These are phyloP conservation scores for Podila epicladia DNA, from an alignment of 192 early-diverging fungal species.

Conservation along the genomic window DNA sequence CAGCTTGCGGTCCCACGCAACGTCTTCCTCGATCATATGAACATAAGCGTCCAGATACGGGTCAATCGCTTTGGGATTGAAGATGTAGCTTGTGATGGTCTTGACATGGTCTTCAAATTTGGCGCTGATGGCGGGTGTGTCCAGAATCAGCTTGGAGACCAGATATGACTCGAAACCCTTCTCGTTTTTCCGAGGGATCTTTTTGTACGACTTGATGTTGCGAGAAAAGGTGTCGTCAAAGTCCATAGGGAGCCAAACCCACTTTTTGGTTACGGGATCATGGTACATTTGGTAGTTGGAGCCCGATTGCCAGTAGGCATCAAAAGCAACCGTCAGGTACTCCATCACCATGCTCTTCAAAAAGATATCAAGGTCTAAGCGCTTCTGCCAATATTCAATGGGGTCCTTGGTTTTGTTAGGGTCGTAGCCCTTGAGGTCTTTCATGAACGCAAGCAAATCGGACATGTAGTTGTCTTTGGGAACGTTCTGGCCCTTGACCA, in stretches of 20 bases:
- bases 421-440: constrained; percentile 39
- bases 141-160: constrained; percentile 39
- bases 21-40: constrained; percentile 53
- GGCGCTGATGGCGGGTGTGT: constrained; percentile 40
- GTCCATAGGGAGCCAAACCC: constrained; percentile 53
- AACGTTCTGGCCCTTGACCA: constrained; percentile 15
- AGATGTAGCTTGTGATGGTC: constrained; percentile 50
- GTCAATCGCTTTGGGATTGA: constrained; percentile 49
- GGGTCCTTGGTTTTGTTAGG: constrained; percentile 11
- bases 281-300: constrained; percentile 56
- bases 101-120: constrained; percentile 51
- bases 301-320: constrained; percentile 51
- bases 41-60: constrained; percentile 44
- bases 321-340: constrained; percentile 46
- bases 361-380: constrained; percentile 43
- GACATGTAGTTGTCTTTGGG: constrained; percentile 29
- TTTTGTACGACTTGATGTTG: constrained; percentile 26
- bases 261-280: constrained; percentile 45
- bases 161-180: constrained; percentile 28
- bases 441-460: constrained; percentile 43
- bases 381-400: constrained; percentile 29
- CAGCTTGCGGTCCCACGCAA: constrained; percentile 48
- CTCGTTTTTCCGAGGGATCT: constrained; percentile 27
- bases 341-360: constrained; percentile 48
- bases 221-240: constrained; percentile 57